Percentiles rank a stretch among this genome's conserved stretches.
These are phyloP conservation scores for Kwoniella bestiolae DNA, from an alignment of 768 basidiomycete genomes.

Conservation along the genomic window DNA sequence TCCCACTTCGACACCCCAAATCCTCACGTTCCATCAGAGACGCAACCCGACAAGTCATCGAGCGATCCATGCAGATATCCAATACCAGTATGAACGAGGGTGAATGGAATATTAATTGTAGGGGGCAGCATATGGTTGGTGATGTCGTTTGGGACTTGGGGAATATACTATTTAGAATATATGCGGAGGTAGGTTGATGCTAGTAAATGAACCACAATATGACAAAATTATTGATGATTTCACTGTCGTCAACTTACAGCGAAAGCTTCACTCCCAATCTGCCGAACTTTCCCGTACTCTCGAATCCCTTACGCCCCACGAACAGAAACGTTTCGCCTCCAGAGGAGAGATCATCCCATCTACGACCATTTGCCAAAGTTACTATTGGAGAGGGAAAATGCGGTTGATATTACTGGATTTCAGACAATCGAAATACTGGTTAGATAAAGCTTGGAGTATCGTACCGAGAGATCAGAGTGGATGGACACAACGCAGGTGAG, in stretches of 20 bases:
- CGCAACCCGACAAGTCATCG: conserved; percentile 43
- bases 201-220: neutral
- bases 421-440: conserved; percentile 37
- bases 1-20: conserved; percentile 29
- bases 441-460: conserved; percentile 43
- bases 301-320: conserved; percentile 32
- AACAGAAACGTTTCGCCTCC: conserved; percentile 36
- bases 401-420: conserved; percentile 42
- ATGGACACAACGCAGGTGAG: conserved; percentile 42
- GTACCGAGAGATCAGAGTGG: conserved; percentile 31
- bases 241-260: conserved; percentile 9
- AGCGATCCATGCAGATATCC: conserved; percentile 41
- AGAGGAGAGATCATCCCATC: conserved; percentile 24
- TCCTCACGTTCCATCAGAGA: conserved; percentile 47
- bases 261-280: conserved; percentile 48
- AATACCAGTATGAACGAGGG: conserved; percentile 20
- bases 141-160: conserved; percentile 45
- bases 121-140: conserved; percentile 29
- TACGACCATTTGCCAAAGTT: conserved; percentile 45
- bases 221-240: neutral
- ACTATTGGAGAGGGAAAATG: conserved; percentile 49
- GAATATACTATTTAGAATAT: conserved; percentile 47
- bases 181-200: conserved; percentile 38
- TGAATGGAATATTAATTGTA: conserved; percentile 31
- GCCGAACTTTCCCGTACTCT: conserved; percentile 35